Evolutionary conservation across 495 filamentous ascomycete species (phyloP).

Genomic region (Peziza echinospora): DNA sequence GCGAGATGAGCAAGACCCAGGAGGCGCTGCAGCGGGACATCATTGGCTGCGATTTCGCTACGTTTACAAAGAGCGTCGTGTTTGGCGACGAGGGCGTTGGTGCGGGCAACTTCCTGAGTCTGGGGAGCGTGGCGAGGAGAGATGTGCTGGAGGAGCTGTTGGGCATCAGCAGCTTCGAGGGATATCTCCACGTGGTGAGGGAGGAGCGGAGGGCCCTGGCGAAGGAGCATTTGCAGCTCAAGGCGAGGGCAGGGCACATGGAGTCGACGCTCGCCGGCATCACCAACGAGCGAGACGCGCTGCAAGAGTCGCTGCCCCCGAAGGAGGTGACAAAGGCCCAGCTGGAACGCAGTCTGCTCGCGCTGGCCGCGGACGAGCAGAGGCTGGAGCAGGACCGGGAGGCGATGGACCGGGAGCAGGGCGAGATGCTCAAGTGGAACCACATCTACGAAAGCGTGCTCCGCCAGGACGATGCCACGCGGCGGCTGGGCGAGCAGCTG

Average conservation of each 20-base stretch:
- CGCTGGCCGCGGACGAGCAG: background rate
- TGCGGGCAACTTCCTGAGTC: slow-evolving; percentile 19
- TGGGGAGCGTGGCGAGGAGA: slow-evolving; percentile 11
- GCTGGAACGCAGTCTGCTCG: background rate
- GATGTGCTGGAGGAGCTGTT: slow-evolving; percentile 18
- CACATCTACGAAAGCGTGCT: background rate
- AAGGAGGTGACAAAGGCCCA: background rate
- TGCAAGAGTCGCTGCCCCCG: background rate
- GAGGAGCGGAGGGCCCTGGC: slow-evolving; percentile 14
- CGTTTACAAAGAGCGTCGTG: slow-evolving; percentile 18
- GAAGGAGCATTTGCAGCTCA: slow-evolving; percentile 3
- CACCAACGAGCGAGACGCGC: slow-evolving; percentile 1
- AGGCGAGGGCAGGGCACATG: background rate
- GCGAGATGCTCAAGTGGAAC: background rate
- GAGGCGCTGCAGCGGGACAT: slow-evolving; percentile 16
- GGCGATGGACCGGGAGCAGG: background rate
- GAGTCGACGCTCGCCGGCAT: background rate
- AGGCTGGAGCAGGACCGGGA: background rate
- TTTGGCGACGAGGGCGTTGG: slow-evolving; percentile 17
- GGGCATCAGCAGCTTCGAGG: slow-evolving; percentile 16
- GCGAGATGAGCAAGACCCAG: slow-evolving; percentile 11
- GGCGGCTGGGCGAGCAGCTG: background rate
- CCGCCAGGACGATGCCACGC: background rate
- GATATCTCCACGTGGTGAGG: slow-evolving; percentile 11
- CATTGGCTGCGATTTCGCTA: slow-evolving; percentile 19